Evolutionary conservation across 768 basidiomycete species (phyloP).

Genomic region (Suillus discolor): DNA sequence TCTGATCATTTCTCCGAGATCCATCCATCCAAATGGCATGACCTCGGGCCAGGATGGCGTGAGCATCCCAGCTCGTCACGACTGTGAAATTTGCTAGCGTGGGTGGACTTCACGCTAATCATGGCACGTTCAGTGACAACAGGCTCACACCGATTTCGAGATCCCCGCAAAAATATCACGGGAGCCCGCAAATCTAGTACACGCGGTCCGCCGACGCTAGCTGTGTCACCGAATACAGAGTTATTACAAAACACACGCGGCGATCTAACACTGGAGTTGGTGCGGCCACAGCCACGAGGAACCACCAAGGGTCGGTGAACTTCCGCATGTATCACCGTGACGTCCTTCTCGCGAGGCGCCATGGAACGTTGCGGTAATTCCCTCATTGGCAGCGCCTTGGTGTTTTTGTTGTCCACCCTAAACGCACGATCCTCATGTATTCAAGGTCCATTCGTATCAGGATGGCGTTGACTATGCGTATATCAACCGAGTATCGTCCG

Average conservation of each 20-base stretch:
- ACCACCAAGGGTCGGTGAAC: background rate
- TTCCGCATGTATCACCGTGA: background rate
- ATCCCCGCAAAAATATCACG: background rate
- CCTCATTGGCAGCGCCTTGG: conserved; percentile 1
- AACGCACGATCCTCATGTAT: background rate
- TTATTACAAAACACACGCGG: background rate
- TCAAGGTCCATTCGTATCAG: background rate
- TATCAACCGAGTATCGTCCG: background rate
- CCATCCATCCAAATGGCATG: background rate
- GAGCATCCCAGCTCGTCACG: background rate
- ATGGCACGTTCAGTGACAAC: background rate
- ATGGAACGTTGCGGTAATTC: background rate
- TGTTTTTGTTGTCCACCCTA: background rate
- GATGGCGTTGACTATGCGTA: background rate
- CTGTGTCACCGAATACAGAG: background rate
- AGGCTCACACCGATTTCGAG: background rate
- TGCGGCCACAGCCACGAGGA: background rate
- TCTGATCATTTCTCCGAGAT: background rate
- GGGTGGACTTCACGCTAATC: background rate
- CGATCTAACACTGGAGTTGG: background rate
- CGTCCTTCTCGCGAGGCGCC: background rate
- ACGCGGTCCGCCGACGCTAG: background rate
- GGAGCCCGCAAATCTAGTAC: background rate
- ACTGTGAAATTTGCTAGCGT: background rate
- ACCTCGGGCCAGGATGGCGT: background rate